phyloP scores from a whole-genome alignment of 176 grass and related monocot species.

The Oryza meridionalis region DNA sequence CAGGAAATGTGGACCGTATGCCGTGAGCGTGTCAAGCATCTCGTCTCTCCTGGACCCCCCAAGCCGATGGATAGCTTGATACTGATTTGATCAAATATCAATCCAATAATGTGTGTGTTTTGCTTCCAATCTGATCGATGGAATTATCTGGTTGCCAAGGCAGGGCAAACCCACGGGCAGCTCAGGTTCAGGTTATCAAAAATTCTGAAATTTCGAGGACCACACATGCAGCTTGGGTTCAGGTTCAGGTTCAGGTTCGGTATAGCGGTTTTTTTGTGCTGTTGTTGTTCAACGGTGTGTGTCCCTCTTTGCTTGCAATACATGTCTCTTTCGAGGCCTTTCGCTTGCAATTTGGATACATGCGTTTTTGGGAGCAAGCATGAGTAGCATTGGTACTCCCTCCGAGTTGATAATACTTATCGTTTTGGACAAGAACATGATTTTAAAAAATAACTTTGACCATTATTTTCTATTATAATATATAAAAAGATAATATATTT shows the following conservation, averaged over 20 bases:
- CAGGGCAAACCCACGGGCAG: not conserved
- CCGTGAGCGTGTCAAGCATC: conserved; percentile 34
- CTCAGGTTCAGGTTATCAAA: not conserved
- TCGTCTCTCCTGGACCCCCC: not conserved
- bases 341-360: not conserved
- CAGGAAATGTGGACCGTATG: conserved; percentile 41
- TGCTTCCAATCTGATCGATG: not conserved
- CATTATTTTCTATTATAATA: too few species aligned
- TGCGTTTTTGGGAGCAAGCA: not conserved
- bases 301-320: too few species aligned
- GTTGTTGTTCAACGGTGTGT: not conserved
- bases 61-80: not conserved
- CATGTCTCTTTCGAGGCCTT: not conserved
- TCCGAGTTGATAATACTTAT: too few species aligned
- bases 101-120: not conserved
- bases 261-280: not conserved
- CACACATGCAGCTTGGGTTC: not conserved
- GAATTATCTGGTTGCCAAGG: conserved; percentile 20
- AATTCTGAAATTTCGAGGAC: not conserved
- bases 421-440: too few species aligned
- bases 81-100: not conserved
- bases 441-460: too few species aligned
- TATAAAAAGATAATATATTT: too few species aligned
- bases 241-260: too few species aligned
- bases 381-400: too few species aligned